Percentiles rank a stretch among this genome's conserved stretches.
These are phyloP conservation scores for Pestalotiopsis sp. DNA, from an alignment of 2,329 filamentous ascomycete species.

Conservation along the genomic window DNA sequence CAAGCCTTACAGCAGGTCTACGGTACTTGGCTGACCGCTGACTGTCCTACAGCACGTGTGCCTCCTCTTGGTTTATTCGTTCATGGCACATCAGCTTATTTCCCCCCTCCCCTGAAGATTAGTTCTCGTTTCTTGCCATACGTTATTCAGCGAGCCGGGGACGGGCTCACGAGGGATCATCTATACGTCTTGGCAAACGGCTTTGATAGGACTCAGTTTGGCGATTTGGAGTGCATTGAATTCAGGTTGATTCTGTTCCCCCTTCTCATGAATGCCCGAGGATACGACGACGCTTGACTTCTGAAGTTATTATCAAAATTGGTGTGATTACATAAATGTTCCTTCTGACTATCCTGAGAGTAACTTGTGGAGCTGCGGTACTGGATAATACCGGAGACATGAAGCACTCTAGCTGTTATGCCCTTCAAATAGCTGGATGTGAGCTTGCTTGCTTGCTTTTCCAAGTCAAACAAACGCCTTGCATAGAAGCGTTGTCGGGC, in stretches of 20 bases:
- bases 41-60: neutral
- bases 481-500: too few species aligned
- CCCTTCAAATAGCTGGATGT: too few species aligned
- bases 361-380: too few species aligned
- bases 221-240: slow-evolving; percentile 51
- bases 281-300: neutral
- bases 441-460: too few species aligned
- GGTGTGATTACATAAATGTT: neutral
- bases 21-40: slow-evolving; percentile 1
- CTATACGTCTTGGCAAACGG: slow-evolving; percentile 37
- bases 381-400: too few species aligned
- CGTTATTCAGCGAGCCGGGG: slow-evolving; percentile 24
- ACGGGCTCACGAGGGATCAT: slow-evolving; percentile 29
- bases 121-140: slow-evolving; percentile 15
- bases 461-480: too few species aligned
- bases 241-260: slow-evolving; percentile 24
- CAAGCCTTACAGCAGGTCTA: slow-evolving; percentile 3
- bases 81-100: neutral
- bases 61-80: slow-evolving; percentile 4
- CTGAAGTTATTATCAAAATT: neutral
- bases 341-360: neutral
- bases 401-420: too few species aligned
- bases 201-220: slow-evolving; percentile 48
- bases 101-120: neutral
- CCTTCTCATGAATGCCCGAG: neutral